Conservation (phyloP, 805 yeast genomes). For the Lachancea thermotolerans region DNA sequence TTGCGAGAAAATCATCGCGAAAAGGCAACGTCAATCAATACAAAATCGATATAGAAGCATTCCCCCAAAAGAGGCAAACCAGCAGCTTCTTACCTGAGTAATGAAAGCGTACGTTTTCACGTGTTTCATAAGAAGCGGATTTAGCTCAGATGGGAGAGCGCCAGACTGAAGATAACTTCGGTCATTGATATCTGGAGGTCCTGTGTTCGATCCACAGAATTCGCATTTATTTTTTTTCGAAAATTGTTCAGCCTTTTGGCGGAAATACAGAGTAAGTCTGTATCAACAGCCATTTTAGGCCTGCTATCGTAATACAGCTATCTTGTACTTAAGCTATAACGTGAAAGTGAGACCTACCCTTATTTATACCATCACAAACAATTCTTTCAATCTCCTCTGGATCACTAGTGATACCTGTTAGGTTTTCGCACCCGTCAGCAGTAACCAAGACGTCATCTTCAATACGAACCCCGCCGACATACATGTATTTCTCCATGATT, state of each 20-base stretch:
- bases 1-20: too few species aligned
- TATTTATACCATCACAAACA: conserved; percentile 61
- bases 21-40: too few species aligned
- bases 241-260: not conserved
- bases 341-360: conserved; percentile 61
- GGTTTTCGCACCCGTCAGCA: conserved; percentile 65
- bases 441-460: conserved; percentile 90
- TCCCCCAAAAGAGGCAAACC: not conserved
- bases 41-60: too few species aligned
- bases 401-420: conserved; percentile 79
- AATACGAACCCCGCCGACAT: conserved; percentile 94
- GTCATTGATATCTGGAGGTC: conserved; percentile 48
- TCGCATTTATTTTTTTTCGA: conserved; percentile 34
- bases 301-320: too few species aligned
- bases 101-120: not conserved
- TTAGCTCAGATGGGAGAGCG: conserved; percentile 43
- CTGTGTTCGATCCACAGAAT: conserved; percentile 74
- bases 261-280: not conserved
- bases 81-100: not conserved
- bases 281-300: too few species aligned
- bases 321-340: conserved; percentile 30
- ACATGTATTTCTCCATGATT: conserved; percentile 69
- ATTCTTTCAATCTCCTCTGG: conserved; percentile 75
- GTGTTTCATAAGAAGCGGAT: conserved; percentile 27
- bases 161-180: conserved; percentile 35